Evolutionary conservation across 78 protist species (phyloP).

Genomic region (Dictyostelium firmibasis): DNA sequence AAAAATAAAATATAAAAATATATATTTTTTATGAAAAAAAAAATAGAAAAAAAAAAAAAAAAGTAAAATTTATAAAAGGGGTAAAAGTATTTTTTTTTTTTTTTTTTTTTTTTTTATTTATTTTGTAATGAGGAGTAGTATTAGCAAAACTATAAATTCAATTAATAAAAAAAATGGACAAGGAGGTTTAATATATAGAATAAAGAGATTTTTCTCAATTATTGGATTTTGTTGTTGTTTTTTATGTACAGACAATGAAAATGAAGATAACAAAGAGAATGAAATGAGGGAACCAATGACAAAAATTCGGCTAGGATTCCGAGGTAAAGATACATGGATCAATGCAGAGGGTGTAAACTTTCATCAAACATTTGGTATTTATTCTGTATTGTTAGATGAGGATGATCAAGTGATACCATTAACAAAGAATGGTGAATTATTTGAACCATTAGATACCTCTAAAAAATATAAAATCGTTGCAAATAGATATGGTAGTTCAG

Average conservation of each 20-base stretch:
- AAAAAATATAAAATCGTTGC: constrained; percentile 21
- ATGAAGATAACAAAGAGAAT: not conserved
- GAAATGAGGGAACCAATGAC: constrained; percentile 13
- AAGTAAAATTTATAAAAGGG: not conserved
- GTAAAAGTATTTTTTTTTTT: not conserved
- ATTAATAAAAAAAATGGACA: not conserved
- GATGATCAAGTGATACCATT: constrained; percentile 40
- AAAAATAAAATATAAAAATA: no score
- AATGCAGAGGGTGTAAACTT: constrained; percentile 29
- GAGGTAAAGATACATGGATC: constrained; percentile 65
- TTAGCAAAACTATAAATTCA: not conserved
- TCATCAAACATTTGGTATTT: constrained; percentile 60
- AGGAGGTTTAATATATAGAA: not conserved
- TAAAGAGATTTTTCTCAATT: not conserved
- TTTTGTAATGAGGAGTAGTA: not conserved
- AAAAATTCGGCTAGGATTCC: constrained; percentile 13
- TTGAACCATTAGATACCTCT: constrained; percentile 29
- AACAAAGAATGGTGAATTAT: constrained; percentile 45
- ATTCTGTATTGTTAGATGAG: constrained; percentile 28
- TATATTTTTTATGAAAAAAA: no score
- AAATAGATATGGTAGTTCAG: constrained; percentile 41
- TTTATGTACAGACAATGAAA: not conserved
- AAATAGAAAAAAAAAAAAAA: no score
- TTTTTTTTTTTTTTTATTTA: no score
- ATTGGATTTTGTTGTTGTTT: not conserved